A percentile compares a stretch with the other conserved stretches of the same genome.
Evolutionary conservation across 179 eudicot genomes (phyloP).

Genomic region (Corrigiola litoralis): DNA sequence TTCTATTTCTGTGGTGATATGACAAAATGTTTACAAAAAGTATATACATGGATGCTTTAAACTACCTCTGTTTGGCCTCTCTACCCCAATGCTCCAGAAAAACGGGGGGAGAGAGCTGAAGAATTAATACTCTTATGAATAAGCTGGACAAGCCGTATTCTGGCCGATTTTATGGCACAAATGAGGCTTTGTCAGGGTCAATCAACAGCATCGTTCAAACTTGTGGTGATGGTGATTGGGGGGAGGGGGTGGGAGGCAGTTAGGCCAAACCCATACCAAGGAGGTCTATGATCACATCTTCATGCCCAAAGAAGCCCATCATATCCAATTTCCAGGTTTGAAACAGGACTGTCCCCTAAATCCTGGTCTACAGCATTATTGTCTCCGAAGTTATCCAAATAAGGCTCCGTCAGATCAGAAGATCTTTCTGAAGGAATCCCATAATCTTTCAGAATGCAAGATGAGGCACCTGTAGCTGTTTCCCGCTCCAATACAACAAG

Average conservation of each 20-base stretch:
- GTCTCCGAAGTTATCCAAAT: slow-evolving; percentile 38
- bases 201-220: background rate
- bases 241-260: no score
- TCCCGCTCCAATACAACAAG: slow-evolving; percentile 70
- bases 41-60: slow-evolving; percentile 2
- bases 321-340: slow-evolving; percentile 64
- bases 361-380: slow-evolving; percentile 33
- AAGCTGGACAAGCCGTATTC: background rate
- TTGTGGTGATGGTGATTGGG: no score
- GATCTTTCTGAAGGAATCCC: slow-evolving; percentile 93
- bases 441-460: slow-evolving; percentile 70
- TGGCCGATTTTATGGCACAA: background rate
- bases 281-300: no score
- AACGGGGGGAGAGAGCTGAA: slow-evolving; percentile 1
- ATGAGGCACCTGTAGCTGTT: slow-evolving; percentile 55
- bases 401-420: slow-evolving; percentile 70
- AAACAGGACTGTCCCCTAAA: slow-evolving; percentile 62
- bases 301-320: slow-evolving; percentile 88
- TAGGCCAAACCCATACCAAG: no score
- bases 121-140: background rate
- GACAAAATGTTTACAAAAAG: background rate
- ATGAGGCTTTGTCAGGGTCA: background rate
- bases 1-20: no score
- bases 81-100: slow-evolving; percentile 13
- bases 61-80: background rate